These are phyloP conservation scores for Botrytis paeoniae DNA, from an alignment of 2,329 filamentous ascomycete species.

Conservation along the genomic window DNA sequence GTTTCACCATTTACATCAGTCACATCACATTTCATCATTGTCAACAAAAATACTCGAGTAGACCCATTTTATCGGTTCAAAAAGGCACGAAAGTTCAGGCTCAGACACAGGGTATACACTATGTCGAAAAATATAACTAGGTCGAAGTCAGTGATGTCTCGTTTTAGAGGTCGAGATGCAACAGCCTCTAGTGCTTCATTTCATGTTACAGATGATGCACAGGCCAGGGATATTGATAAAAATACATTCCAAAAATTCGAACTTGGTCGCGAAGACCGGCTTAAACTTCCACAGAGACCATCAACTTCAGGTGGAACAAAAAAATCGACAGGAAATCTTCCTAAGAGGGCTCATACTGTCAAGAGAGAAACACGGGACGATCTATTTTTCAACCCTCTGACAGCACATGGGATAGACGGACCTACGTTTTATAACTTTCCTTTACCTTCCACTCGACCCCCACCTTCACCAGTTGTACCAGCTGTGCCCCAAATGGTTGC, in stretches of 20 bases:
- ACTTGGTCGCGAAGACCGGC: conserved; percentile 25
- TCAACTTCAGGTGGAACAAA: conserved; percentile 35
- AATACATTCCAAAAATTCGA: conserved; percentile 26
- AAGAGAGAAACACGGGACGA: conserved; percentile 37
- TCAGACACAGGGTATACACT: conserved; percentile 4
- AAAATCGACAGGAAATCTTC: conserved; percentile 26
- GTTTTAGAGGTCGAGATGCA: conserved; percentile 33
- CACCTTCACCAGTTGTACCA: conserved; percentile 22
- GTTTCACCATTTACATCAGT: conserved; percentile 27
- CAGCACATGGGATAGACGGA: conserved; percentile 31
- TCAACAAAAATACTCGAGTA: conserved; percentile 10
- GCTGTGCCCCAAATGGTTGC: background rate
- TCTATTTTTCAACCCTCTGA: conserved; percentile 35
- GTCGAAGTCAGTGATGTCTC: conserved; percentile 26
- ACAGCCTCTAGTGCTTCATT: conserved; percentile 31
- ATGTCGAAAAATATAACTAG: conserved; percentile 29
- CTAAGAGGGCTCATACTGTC: conserved; percentile 23
- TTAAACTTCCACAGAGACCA: conserved; percentile 32
- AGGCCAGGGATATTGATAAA: conserved; percentile 26
- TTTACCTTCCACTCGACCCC: conserved; percentile 31
- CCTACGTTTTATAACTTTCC: conserved; percentile 34
- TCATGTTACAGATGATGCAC: conserved; percentile 36
- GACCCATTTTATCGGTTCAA: background rate
- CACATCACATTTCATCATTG: conserved; percentile 23
- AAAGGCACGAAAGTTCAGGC: background rate